Evolutionary conservation across 805 yeast species (phyloP).

Genomic region (Yueomyces sp.): DNA sequence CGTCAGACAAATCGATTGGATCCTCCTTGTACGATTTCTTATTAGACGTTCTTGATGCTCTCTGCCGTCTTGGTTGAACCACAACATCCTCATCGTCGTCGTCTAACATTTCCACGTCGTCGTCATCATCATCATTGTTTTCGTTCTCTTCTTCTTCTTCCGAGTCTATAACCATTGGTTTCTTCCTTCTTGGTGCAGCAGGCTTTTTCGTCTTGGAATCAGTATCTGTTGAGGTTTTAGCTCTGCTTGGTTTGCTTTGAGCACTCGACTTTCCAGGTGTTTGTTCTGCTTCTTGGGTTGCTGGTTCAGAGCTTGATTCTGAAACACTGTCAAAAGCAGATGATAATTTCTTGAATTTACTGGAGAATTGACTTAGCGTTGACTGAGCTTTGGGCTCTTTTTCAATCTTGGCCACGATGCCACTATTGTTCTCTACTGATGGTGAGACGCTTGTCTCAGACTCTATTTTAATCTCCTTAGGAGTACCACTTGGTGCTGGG

Average conservation of each 20-base stretch:
- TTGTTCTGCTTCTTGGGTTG: background rate
- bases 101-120: conserved; percentile 4
- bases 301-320: conserved; percentile 1
- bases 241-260: background rate
- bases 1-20: conserved; percentile 15
- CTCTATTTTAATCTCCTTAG: conserved; percentile 2
- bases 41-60: conserved; percentile 10
- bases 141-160: conserved; percentile 2
- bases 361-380: conserved; percentile 18
- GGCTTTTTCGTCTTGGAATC: background rate
- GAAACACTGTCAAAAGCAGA: conserved; percentile 14
- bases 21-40: conserved; percentile 8
- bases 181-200: background rate
- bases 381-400: conserved; percentile 1
- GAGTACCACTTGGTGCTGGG: background rate
- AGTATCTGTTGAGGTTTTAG: background rate
- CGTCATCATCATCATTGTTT: conserved; percentile 11
- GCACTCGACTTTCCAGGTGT: background rate
- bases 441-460: background rate
- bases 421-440: background rate
- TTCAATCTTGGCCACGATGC: conserved; percentile 1
- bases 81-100: conserved; percentile 8
- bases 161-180: background rate
- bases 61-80: conserved; percentile 8
- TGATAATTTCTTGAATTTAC: conserved; percentile 20